A percentile compares a stretch with the other conserved stretches of the same genome.
Conservation (phyloP, 176 grass and related monocot genomes). For the Urochloa ruziziensis region DNA sequence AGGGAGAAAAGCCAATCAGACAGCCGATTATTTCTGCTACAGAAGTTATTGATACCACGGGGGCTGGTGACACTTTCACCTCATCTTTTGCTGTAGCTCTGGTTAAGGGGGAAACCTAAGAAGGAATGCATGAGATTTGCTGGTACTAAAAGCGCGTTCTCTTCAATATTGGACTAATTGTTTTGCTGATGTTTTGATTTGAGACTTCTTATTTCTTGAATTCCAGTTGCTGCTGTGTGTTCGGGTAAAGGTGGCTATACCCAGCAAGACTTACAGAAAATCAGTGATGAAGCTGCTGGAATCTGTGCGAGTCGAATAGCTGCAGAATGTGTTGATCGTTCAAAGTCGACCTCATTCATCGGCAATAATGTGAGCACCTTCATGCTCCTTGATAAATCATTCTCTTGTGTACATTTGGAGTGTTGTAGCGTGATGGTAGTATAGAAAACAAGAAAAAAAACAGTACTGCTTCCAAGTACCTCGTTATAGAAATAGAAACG, state of each 20-base stretch:
- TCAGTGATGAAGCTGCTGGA: constrained; percentile 72
- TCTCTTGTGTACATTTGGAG: background rate
- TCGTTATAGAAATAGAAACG: background rate
- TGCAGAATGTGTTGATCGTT: too few species aligned
- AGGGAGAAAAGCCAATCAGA: constrained; percentile 72
- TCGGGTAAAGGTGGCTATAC: constrained; percentile 87
- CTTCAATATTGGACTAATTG: background rate
- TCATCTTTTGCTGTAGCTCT: constrained; percentile 92
- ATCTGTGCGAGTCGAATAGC: constrained; percentile 38
- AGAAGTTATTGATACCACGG: constrained; percentile 82
- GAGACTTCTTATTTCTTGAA: background rate
- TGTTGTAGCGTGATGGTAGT: background rate
- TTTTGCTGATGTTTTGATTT: background rate
- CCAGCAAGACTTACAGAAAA: constrained; percentile 78
- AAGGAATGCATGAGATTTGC: constrained; percentile 88
- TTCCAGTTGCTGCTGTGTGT: constrained; percentile 90
- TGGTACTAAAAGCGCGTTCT: constrained; percentile 43
- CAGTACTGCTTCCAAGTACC: background rate
- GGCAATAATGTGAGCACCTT: too few species aligned
- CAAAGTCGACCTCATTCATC: too few species aligned
- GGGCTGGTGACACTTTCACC: constrained; percentile 94
- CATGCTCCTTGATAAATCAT: background rate
- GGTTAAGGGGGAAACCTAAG: constrained; percentile 77
- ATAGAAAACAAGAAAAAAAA: constrained; percentile 11
- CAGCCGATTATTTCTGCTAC: constrained; percentile 67